Evolutionary conservation across 768 basidiomycete genomes (phyloP).

Genomic region (Kwoniella newhampshirensis): DNA sequence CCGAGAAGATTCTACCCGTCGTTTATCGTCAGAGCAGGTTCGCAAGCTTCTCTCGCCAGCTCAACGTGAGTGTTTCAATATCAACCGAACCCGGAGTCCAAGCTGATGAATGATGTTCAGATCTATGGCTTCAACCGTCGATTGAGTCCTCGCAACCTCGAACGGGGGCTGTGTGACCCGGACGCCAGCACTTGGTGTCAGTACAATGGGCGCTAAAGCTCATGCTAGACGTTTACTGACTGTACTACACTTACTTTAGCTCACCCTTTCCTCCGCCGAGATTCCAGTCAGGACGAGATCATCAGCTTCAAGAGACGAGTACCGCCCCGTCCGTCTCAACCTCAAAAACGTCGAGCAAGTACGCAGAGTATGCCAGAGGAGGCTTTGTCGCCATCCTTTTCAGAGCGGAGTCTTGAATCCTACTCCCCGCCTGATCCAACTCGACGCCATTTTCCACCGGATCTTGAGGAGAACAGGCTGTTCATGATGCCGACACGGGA

Average conservation of each 20-base stretch:
- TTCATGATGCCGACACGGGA: slow-evolving; percentile 3
- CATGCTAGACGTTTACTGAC: slow-evolving; percentile 3
- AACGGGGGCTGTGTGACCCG: slow-evolving; percentile 90
- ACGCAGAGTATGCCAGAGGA: slow-evolving; percentile 12
- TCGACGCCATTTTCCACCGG: slow-evolving; percentile 28
- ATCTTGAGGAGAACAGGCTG: slow-evolving; percentile 21
- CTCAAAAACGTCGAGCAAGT: slow-evolving; percentile 21
- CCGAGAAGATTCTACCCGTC: slow-evolving; percentile 86
- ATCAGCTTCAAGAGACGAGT: slow-evolving; percentile 94
- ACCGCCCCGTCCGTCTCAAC: slow-evolving; percentile 65
- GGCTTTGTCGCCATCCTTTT: slow-evolving; percentile 29
- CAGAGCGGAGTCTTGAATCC: slow-evolving; percentile 20
- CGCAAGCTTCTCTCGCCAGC: slow-evolving; percentile 94
- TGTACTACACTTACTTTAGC: slow-evolving; percentile 61
- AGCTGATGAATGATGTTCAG: slow-evolving; percentile 55
- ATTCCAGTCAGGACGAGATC: slow-evolving; percentile 84
- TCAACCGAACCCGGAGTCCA: slow-evolving; percentile 10
- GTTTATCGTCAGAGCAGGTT: slow-evolving; percentile 96
- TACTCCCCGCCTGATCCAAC: slow-evolving; percentile 36
- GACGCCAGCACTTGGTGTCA: slow-evolving; percentile 96
- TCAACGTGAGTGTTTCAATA: slow-evolving; percentile 70
- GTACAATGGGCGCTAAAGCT: slow-evolving; percentile 39
- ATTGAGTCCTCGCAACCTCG: slow-evolving; percentile 80
- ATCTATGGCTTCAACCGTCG: slow-evolving; percentile 99
- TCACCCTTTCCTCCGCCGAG: slow-evolving; percentile 85